Conservation (phyloP, 768 basidiomycete species). For the Lactarius sp. region DNA sequence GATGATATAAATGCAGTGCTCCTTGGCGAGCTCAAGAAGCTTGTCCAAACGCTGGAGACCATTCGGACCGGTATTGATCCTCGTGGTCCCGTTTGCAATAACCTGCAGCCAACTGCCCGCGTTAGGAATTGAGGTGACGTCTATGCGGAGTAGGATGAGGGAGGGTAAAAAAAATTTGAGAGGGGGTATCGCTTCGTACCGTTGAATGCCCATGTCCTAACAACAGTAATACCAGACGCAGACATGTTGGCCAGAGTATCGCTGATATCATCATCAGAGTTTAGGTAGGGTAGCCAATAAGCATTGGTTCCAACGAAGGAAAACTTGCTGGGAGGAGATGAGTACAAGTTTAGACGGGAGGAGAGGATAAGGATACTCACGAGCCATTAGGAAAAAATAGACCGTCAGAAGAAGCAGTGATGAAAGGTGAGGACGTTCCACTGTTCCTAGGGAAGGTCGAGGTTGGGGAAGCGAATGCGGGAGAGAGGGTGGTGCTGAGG, state of each 20-base stretch:
- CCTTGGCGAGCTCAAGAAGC: constrained; percentile 48
- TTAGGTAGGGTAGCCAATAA: constrained; percentile 60
- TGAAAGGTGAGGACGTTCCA: constrained; percentile 2
- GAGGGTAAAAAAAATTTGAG: neutral
- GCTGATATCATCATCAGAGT: constrained; percentile 51
- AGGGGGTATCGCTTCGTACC: constrained; percentile 34
- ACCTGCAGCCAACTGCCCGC: constrained; percentile 64
- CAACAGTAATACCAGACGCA: constrained; percentile 49
- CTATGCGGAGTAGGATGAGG: constrained; percentile 6
- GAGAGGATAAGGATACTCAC: neutral
- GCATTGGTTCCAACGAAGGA: constrained; percentile 53
- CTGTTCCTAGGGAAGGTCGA: neutral
- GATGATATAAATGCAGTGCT: constrained; percentile 43
- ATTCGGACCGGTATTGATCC: constrained; percentile 55
- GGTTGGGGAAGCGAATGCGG: constrained; percentile 8
- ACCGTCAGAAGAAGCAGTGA: neutral
- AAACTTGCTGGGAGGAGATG: constrained; percentile 27
- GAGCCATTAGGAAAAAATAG: constrained; percentile 13
- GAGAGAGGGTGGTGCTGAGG: constrained; percentile 3
- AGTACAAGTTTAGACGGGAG: neutral
- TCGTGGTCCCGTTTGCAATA: constrained; percentile 48
- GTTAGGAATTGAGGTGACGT: constrained; percentile 30
- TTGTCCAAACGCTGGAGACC: constrained; percentile 62
- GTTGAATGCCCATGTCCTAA: constrained; percentile 71
- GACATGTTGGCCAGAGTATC: constrained; percentile 54